phyloP scores from a whole-genome alignment of 352 stramenopile genomes.

The Phytophthora litchii region DNA sequence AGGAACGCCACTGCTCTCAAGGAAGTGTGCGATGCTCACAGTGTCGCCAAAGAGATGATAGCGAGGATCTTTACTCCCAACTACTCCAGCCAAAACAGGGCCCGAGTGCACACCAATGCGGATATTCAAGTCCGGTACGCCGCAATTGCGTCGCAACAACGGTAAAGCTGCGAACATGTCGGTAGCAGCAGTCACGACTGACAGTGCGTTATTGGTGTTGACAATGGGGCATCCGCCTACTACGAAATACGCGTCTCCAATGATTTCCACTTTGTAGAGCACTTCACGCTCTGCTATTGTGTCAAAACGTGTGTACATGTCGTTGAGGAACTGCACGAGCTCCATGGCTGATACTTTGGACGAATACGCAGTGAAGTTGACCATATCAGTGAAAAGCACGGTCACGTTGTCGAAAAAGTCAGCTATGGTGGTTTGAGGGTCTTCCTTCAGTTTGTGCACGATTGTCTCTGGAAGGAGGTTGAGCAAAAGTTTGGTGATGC shows the following conservation, averaged over 20 bases:
- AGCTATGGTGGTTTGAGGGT: constrained; percentile 77
- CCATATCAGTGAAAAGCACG: constrained; percentile 87
- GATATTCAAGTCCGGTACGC: constrained; percentile 82
- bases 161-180: constrained; percentile 76
- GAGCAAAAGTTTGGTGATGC: constrained; percentile 79
- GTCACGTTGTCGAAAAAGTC: constrained; percentile 89
- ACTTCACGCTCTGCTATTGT: constrained; percentile 84
- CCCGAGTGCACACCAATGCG: constrained; percentile 89
- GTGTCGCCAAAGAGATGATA: constrained; percentile 90
- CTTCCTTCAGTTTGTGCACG: constrained; percentile 84
- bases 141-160: constrained; percentile 71
- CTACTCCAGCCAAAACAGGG: constrained; percentile 79
- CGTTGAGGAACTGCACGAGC: constrained; percentile 89
- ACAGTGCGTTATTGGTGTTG: constrained; percentile 65
- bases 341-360: constrained; percentile 84
- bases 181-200: constrained; percentile 75
- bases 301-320: constrained; percentile 90
- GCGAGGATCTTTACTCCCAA: constrained; percentile 81
- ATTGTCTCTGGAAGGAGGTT: constrained; percentile 86
- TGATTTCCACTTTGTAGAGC: constrained; percentile 92
- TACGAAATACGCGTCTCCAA: constrained; percentile 89
- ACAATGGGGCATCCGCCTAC: constrained; percentile 72
- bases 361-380: constrained; percentile 87
- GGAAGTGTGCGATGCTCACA: constrained; percentile 81
- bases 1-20: constrained; percentile 80